Base-by-base conservation (phyloP, 495 filamentous ascomycete genomes). In the Pyronema omphalodes region DNA sequence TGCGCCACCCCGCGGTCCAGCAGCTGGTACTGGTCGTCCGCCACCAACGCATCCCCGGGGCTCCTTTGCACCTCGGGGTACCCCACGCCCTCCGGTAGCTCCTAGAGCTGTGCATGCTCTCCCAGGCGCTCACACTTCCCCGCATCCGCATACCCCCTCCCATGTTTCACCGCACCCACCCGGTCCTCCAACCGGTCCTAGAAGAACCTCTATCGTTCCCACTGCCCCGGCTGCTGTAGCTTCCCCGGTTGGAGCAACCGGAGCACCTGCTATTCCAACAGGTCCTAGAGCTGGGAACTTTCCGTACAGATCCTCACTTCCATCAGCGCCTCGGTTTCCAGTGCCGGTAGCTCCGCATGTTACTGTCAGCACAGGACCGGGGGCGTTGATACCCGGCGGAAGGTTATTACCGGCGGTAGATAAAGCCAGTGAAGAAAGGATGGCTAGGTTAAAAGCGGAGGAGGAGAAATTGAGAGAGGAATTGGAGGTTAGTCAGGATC, bases 241-340 rank as follows among this genome's bases (percentile, higher is more conserved):
- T 12, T 54, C 57, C 7, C 53, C 52, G 1, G 36, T 53, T 18
- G n/a, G 51, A 23, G 33, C 39, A 44, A 37, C 49, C 18, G 46
- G 54, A 2, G 17, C 49, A 23, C 54, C 47, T 5, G 58, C 56
- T 6, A 66, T 66, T 29, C 63, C 63, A 6, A 66, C 63, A 5
- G 63, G 63, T 7, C 63, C 63, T 14, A 55, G 63, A 23, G 63
- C 63, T 6, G 62, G 62, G 0, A 66, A 66, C 39, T 65, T 65
- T 19, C 63, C 63, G n/a, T 66, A 66, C 11, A 52, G 63, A n/a
- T 62, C 49, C 14, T 59, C 62, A 2, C 35, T 66, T 7, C 59
- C 62, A 8, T 51, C 53, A 8, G 44, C 51, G 14, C 33, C 53
- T 6, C 57, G 23, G 23, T 29, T 29, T 29, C 23, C 23, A 29